These are phyloP conservation scores for Cudoniella acicularis DNA, from an alignment of 495 filamentous ascomycete species.

Conservation along the genomic window DNA sequence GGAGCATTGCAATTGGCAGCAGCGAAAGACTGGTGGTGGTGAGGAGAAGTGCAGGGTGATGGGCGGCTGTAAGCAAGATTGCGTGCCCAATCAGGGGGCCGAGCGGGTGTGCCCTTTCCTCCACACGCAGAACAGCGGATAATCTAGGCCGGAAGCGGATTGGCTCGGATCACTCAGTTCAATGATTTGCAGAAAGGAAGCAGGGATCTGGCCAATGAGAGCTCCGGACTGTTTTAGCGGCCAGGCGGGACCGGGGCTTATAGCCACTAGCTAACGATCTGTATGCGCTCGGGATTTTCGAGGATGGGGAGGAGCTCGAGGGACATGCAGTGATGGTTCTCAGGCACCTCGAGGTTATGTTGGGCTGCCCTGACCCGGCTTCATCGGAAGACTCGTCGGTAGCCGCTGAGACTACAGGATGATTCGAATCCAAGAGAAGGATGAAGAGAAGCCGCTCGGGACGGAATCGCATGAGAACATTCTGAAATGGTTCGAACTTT, in stretches of 20 bases:
- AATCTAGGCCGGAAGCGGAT: not conserved
- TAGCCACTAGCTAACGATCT: not conserved
- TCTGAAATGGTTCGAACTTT: not conserved
- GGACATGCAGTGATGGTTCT: not conserved
- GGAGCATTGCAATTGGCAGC: not conserved
- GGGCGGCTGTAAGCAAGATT: conserved; percentile 13
- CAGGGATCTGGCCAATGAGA: not conserved
- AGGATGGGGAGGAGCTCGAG: too few species aligned
- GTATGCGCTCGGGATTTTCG: not conserved
- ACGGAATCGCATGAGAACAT: not conserved
- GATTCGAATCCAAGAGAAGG: not conserved
- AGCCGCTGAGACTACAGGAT: not conserved
- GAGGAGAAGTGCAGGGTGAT: not conserved
- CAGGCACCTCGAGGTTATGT: not conserved
- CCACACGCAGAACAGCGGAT: not conserved
- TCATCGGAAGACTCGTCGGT: not conserved
- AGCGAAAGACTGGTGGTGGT: not conserved
- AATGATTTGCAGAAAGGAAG: not conserved
- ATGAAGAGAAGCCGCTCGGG: not conserved
- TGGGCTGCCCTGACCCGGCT: not conserved
- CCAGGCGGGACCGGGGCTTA: not conserved
- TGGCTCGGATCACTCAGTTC: not conserved
- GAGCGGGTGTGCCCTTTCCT: not conserved
- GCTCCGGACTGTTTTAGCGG: not conserved
- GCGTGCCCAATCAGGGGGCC: not conserved